Base-by-base conservation (phyloP, 2,329 filamentous ascomycete species). In the Sordariomycetes sp. region DNA sequence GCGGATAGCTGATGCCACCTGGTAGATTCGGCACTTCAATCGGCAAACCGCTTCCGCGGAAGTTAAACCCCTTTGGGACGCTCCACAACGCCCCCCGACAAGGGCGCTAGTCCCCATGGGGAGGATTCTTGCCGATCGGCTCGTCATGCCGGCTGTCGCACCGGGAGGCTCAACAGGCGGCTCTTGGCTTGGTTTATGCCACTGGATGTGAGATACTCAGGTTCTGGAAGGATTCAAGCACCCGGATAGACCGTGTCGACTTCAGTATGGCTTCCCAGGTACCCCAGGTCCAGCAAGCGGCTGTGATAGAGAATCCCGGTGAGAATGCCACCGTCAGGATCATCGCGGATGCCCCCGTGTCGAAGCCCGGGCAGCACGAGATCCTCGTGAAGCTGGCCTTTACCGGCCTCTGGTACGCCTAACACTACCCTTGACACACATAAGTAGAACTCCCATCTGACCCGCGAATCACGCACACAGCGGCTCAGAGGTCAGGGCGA, bases 401-500 rank as follows among this genome's bases (percentile, higher is more conserved):
- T 18, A 57, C 55, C 10, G 55, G 55, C 11, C 55, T 57, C 16
- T 57, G 68, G 54, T 55, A 55, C 4, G 35, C 18, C 20, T n/a
- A 24, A 32, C 28, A 32, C 28, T 32, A 32, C 28, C 28, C 28
- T 32, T 4, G 28, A n/a, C n/a, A n/a, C n/a, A n/a, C n/a, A n/a
- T n/a, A n/a, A n/a, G n/a, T n/a, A n/a, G 14, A n/a, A 16, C 37
- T 37, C 11, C 32, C 2, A 46, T 55, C 54, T 55, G 16, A 55
- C 54, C 18, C 3, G 18, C 7, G 8, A n/a, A 12, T 28, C 2
- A 16, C 10, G 24, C 8, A 70, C 10, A 18, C 8, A 70, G 68
- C n/a, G 64, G 66, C 1, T 70, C 69, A 0, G 68, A 70, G 53
- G 52, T 69, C 3, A 62, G 68, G 6, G 69, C 68, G 0, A 54